Evolutionary conservation across 345 rosid species (phyloP), one percentile per base, ranked within the genome.

Genomic region (Citrus maxima): DNA sequence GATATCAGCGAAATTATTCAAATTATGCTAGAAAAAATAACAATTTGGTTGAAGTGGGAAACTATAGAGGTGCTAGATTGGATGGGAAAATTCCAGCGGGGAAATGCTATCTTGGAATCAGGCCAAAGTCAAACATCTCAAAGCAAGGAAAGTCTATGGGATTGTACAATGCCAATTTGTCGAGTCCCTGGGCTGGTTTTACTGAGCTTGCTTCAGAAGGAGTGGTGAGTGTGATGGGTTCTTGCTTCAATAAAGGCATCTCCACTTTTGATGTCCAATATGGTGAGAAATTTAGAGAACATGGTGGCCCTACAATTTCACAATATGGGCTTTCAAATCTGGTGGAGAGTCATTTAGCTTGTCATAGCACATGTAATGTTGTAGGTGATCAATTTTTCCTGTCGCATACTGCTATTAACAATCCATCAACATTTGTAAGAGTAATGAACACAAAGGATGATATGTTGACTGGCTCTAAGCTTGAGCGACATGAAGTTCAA

Each of bases 71-170:
- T 28, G 25, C 54, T 72, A 46, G 72, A 59, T 64, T 83, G 67
- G 81, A 74, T 67, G 73, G 74, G 10, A 72, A 76, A 66, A 64
- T 59, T 68, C 79, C 70, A 3, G 78, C 7, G 1, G 79, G 69
- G 32, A 79, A 71, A 74, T 73, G 68, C 67, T 82, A 7, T 34
- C 64, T 30, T n/a, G 72, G 75, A 21, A 71, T 74, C 4, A 71
- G 46, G 77, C 70, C 76, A 10, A 67, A 77, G 35, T 72, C 76
- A 12, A 74, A 72, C 76, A 55, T 80, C 64, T 62, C 78, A 75
- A 75, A 82, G 68, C 73, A 46, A 34, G 78, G 70, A 67, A 76
- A 72, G 37, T 68, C 65, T 61, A n/a, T 49, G 80, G 63, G 83
- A 60, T 59, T 35, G 14, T 61, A 70, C 65, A 13, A 46, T 65